Evolutionary conservation across 192 early-diverging fungal species (phyloP).

Genomic region (Mortierella antarctica): DNA sequence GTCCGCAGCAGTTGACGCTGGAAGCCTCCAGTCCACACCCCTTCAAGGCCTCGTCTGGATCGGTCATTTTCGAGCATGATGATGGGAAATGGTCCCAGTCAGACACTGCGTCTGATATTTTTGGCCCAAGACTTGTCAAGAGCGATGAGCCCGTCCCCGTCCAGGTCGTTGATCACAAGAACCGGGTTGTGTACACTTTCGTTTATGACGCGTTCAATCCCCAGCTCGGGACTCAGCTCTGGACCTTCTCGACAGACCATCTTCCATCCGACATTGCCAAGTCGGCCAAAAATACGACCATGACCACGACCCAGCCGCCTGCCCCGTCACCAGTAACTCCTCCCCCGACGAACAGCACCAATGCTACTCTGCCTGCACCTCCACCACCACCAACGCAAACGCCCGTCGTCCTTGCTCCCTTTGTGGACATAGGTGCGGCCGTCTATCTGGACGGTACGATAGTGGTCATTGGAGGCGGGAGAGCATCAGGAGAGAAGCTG

Average conservation of each 20-base stretch:
- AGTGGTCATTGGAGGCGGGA: conserved; percentile 43
- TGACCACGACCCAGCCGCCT: conserved; percentile 15
- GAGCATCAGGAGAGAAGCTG: not conserved
- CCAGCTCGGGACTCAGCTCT: conserved; percentile 32
- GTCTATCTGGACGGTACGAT: conserved; percentile 32
- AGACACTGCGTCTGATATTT: not conserved
- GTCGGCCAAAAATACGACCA: conserved; percentile 27
- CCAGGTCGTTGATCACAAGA: conserved; percentile 19
- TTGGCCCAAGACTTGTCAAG: conserved; percentile 19
- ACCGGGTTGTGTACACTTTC: conserved; percentile 25
- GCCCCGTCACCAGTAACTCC: not conserved
- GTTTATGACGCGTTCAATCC: conserved; percentile 40
- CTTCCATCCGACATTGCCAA: conserved; percentile 10
- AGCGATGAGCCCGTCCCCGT: conserved; percentile 29
- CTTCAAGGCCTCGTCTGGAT: conserved; percentile 12
- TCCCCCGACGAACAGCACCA: conserved; percentile 20
- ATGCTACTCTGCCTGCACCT: conserved; percentile 10
- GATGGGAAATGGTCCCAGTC: not conserved
- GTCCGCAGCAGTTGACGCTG: conserved; percentile 10
- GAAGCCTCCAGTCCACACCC: conserved; percentile 2
- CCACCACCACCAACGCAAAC: not conserved
- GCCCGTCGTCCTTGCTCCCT: conserved; percentile 14
- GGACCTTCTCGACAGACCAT: conserved; percentile 18
- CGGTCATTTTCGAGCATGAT: not conserved
- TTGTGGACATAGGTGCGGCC: conserved; percentile 23